Base-by-base conservation (phyloP, 2,329 filamentous ascomycete species). In the Scytalidium lignicola region DNA sequence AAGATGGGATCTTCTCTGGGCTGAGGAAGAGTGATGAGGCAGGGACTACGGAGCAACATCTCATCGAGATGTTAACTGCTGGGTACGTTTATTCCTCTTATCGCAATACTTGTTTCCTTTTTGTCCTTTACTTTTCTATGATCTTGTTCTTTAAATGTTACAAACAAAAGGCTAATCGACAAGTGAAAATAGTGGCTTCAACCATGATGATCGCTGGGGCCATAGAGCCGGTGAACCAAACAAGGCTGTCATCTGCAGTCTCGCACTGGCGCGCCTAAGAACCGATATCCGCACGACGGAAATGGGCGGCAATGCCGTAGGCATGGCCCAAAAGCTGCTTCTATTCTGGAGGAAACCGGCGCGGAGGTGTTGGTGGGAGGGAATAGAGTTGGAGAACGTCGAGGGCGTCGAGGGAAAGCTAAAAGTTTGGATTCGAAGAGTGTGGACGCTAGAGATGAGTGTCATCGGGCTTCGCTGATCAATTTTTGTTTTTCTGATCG, bases 381-480 rank as follows among this genome's bases (percentile, higher is more conserved):
- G 93, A 20, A 87, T 99, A 32, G 91, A 97, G 67, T 76, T 99
- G 41, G 82, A 93, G 17, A 78, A 88, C 56, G 88, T 99, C 12
- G 90, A 95, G 45, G 93, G 93, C 13, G 86, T 97, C 7, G 83
- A 95, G 46, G 92, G 91, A 46, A 89, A 85, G 66, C 77, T 99
- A 58, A 99, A 99, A 72, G 90, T 99, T 51, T 99, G 93, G 93
- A 97, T 99, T 66, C 80, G 93, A 64, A 82, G 93, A 62, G 93
- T 99, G 51, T 99, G 93, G 93, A 99, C 93, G 51, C 78, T 99
- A 51, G 93, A 99, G 76, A 99, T 99, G 89, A 93, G 88, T 66
- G 89, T 93, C 48, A 93, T 95, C 67, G 89, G 89, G 49, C 75
- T 95, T 59, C 85, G 88, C 66, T 89, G 67, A 73, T 55, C n/a